Base-by-base conservation (phyloP, 2,329 filamentous ascomycete genomes). In the Zalaria obscura region DNA sequence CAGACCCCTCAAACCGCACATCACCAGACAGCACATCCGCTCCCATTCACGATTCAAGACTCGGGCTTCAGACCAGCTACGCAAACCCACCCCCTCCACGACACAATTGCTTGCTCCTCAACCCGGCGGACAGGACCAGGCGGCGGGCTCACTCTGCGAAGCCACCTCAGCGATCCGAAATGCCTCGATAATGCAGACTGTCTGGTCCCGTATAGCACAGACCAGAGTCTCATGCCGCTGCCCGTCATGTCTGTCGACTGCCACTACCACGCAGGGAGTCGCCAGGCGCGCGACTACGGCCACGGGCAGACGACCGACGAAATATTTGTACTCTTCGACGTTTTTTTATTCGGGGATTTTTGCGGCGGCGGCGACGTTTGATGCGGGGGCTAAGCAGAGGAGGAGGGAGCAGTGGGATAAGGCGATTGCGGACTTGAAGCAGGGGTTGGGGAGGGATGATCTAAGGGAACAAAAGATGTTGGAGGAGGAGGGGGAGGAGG, bases 311-410 rank as follows among this genome's bases (percentile, higher is more conserved):
- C 70, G 69, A 48, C 65, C 34, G 58, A 67, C 52, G 61, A 77
- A 49, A 46, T 55, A 52, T 41, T 43, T 60, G 48, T 78, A 45
- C 68, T 80, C 54, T 3, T 62, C 61, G 29, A 83, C 79, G 25
- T 73, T 80, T 33, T 73, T 72, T 55, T 84, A 83, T 53, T 79
- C 79, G 26, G 74, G 76, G 29, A 71, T 80, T 41, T 73, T 83
- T 52, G 78, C 76, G 4, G 73, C 75, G 2, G 79, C 78, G 2
- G 70, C 78, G 7, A 63, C 80, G 3, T 63, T 73, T 27, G 81
- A 86, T 55, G 72, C 73, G 4, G 64, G 67, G 27, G 56, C 62
- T 27, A 83, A 84, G 55, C 67, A 74, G 41, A 63, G 65, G 34
- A 67, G 75, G 47, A 68, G 72, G 37, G 66, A 66, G 46, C 70